A percentile compares a stretch with the other conserved stretches of the same genome.
phyloP scores from a whole-genome alignment of 2,329 filamentous ascomycete species.

The Ceratocystis eucalypticola region DNA sequence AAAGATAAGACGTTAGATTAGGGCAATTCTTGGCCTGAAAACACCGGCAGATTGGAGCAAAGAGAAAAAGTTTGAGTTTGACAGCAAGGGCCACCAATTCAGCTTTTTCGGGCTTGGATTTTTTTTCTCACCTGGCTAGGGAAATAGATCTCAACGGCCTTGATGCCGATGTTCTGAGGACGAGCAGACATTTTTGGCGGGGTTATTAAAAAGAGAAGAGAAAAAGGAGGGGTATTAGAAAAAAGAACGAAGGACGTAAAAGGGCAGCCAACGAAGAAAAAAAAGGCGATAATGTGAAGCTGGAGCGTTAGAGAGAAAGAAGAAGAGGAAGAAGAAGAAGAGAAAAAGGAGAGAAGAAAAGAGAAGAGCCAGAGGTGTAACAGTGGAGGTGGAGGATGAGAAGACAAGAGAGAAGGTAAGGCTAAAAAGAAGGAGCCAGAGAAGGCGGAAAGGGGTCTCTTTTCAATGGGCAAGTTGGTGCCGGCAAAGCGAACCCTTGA shows the following conservation, averaged over 20 bases:
- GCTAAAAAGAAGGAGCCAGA: slow-evolving; percentile 2
- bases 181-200: slow-evolving; percentile 50
- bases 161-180: slow-evolving; percentile 81
- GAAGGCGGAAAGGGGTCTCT: slow-evolving; percentile 16
- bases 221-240: slow-evolving; percentile 13
- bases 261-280: not conserved
- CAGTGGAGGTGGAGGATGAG: not conserved
- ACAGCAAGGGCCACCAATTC: not conserved
- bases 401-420: slow-evolving; percentile 12
- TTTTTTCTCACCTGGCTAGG: slow-evolving; percentile 57
- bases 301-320: not conserved
- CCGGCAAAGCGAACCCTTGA: slow-evolving; percentile 1
- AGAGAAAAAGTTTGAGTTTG: not conserved
- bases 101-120: not conserved
- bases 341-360: slow-evolving; percentile 16
- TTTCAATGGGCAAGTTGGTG: slow-evolving; percentile 10
- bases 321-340: slow-evolving; percentile 7
- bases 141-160: slow-evolving; percentile 84
- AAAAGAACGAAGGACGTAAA: slow-evolving; percentile 2
- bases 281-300: not conserved
- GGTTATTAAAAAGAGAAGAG: slow-evolving; percentile 1
- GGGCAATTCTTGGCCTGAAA: not conserved
- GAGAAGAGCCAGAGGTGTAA: slow-evolving; percentile 5
- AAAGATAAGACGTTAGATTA: slow-evolving; percentile 1
- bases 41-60: not conserved